Conservation (phyloP, 108 stramenopile species). For the Discostella stelligeroides region DNA sequence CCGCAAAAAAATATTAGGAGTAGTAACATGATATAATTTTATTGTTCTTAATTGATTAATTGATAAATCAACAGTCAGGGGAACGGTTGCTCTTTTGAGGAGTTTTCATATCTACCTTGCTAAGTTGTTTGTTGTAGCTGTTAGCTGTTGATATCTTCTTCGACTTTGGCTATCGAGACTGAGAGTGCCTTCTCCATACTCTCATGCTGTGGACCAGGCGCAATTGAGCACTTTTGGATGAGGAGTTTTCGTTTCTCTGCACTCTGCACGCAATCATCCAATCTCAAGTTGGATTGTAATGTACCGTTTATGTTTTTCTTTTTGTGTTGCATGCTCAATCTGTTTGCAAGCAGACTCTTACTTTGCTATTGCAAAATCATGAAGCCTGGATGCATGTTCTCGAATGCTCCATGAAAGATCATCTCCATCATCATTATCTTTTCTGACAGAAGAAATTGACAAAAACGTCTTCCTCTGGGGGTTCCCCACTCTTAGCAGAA, state of each 20-base stretch:
- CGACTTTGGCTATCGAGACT: too few relatives aligned
- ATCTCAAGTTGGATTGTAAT: background rate
- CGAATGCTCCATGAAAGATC: slow-evolving; percentile 1
- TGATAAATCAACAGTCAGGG: background rate
- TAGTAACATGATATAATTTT: too few relatives aligned
- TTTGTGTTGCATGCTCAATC: too few relatives aligned
- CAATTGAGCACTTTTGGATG: slow-evolving; percentile 1
- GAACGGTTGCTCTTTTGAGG: background rate
- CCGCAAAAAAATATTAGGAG: background rate
- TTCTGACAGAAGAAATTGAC: background rate
- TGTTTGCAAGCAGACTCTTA: background rate
- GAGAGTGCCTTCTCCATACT: background rate
- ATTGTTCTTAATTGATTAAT: too few relatives aligned
- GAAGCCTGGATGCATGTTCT: slow-evolving; percentile 1
- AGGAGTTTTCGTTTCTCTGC: background rate
- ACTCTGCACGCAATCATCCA: background rate
- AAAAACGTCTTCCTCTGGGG: too few relatives aligned
- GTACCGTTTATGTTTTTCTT: background rate
- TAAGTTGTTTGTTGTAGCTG: background rate
- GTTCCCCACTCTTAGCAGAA: too few relatives aligned
- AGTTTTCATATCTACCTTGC: background rate
- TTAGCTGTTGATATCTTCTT: too few relatives aligned
- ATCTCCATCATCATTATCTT: background rate
- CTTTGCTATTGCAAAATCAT: too few relatives aligned
- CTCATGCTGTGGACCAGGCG: background rate